Conservation (phyloP, 371 early-diverging fungal species). For the Zychaea mexicana region DNA sequence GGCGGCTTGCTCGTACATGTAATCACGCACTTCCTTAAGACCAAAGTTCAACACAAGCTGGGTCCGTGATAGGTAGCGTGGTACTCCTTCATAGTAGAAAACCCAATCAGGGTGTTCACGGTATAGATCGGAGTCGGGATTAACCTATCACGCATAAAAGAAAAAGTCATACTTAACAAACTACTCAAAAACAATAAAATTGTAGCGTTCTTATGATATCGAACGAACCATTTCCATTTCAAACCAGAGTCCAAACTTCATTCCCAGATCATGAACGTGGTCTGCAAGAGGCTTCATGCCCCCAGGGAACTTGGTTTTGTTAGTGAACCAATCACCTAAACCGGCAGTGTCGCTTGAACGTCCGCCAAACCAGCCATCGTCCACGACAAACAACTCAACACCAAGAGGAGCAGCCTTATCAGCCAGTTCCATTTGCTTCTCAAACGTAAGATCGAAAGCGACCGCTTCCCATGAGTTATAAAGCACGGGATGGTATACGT, state of each 20-base stretch:
- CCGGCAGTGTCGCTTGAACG: conserved; percentile 36
- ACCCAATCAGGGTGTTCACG: conserved; percentile 47
- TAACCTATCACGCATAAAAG: conserved; percentile 32
- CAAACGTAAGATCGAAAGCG: conserved; percentile 28
- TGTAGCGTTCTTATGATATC: too few relatives aligned
- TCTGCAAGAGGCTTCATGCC: conserved; percentile 47
- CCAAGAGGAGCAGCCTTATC: conserved; percentile 34
- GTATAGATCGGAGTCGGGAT: conserved; percentile 39
- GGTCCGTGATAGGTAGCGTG: conserved; percentile 19
- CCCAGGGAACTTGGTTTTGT: conserved; percentile 44
- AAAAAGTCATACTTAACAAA: too few relatives aligned
- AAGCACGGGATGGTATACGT: conserved; percentile 27
- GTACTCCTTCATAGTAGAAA: conserved; percentile 7
- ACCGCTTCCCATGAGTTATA: conserved; percentile 51
- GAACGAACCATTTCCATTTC: conserved; percentile 45
- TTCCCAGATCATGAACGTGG: conserved; percentile 40
- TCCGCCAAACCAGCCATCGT: conserved; percentile 57
- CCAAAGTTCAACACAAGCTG: conserved; percentile 40
- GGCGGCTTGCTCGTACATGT: conserved; percentile 13
- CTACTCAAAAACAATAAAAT: too few relatives aligned
- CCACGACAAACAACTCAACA: conserved; percentile 47
- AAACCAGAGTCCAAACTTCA: conserved; percentile 61
- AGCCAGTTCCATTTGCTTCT: conserved; percentile 29
- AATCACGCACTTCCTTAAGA: conserved; percentile 25
- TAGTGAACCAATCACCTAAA: conserved; percentile 55